Percentiles rank a stretch among this genome's conserved stretches.
Evolutionary conservation across 2,329 filamentous ascomycete species (phyloP).

Genomic region (Aspergillus jensenii): DNA sequence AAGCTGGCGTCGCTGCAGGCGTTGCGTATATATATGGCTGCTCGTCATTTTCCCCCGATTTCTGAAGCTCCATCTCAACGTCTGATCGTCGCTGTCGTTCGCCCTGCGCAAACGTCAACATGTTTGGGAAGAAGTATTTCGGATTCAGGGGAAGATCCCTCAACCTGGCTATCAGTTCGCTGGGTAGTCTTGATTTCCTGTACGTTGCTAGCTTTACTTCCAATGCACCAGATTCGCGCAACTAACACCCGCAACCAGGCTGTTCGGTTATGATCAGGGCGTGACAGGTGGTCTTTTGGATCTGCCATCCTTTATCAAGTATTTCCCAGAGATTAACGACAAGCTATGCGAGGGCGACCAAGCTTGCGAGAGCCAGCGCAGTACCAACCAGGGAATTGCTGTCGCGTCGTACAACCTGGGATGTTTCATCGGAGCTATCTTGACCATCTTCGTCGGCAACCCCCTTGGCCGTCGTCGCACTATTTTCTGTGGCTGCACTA

Average conservation of each 20-base stretch:
- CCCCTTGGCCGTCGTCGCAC: constrained; percentile 15
- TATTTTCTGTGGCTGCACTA: constrained; percentile 15
- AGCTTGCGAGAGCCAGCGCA: constrained; percentile 16
- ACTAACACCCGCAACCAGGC: constrained; percentile 19
- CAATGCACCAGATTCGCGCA: neutral
- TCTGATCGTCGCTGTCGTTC: constrained; percentile 10
- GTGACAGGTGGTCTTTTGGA: constrained; percentile 45
- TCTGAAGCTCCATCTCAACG: neutral
- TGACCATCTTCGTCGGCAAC: constrained; percentile 18
- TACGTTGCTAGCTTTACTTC: constrained; percentile 7
- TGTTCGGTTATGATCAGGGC: constrained; percentile 42
- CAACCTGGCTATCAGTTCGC: constrained; percentile 41
- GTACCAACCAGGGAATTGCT: constrained; percentile 34
- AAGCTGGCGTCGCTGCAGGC: neutral
- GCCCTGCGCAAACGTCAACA: constrained; percentile 17
- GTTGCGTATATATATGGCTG: constrained; percentile 23
- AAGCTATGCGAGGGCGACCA: too few relatives aligned
- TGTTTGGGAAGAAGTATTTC: constrained; percentile 31
- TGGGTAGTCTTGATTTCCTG: constrained; percentile 45
- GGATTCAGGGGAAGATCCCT: constrained; percentile 27
- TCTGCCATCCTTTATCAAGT: constrained; percentile 38
- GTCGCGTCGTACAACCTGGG: constrained; percentile 47
- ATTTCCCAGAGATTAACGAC: constrained; percentile 35
- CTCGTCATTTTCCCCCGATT: constrained; percentile 5
- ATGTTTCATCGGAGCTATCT: constrained; percentile 44